A percentile compares a stretch with the other conserved stretches of the same genome.
phyloP scores from a whole-genome alignment of 1,284 basidiomycete species.

The Sanghuangporus weigelae region DNA sequence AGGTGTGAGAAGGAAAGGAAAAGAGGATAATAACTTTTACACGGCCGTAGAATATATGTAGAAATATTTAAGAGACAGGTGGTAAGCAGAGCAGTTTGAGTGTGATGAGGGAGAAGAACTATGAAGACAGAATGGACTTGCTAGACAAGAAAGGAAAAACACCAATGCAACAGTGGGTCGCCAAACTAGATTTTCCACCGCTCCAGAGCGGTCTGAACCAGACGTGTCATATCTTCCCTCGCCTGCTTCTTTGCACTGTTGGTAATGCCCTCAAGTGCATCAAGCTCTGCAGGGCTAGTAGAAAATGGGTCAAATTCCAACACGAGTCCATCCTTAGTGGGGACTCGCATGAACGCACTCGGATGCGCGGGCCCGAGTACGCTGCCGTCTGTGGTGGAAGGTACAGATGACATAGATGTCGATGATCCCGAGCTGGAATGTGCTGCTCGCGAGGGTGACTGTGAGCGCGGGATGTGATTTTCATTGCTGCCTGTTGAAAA shows the following conservation, averaged over 20 bases:
- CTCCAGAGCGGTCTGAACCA: slow-evolving; percentile 64
- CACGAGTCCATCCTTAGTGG: slow-evolving; percentile 67
- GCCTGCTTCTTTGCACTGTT: slow-evolving; percentile 77
- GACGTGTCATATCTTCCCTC: slow-evolving; percentile 61
- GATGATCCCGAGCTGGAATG: slow-evolving; percentile 38
- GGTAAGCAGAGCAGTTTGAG: neutral
- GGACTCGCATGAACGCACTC: slow-evolving; percentile 57
- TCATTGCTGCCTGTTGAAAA: slow-evolving; percentile 10
- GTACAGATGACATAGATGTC: slow-evolving; percentile 17
- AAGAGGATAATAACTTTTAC: neutral
- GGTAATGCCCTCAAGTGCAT: slow-evolving; percentile 68
- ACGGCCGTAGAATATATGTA: slow-evolving; percentile 9
- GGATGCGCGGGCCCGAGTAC: slow-evolving; percentile 20
- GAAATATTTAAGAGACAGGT: neutral
- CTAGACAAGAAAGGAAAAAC: neutral
- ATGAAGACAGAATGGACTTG: neutral
- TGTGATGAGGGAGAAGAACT: neutral
- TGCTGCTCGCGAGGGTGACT: slow-evolving; percentile 28
- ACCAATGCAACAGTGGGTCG: neutral
- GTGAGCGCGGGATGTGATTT: slow-evolving; percentile 23
- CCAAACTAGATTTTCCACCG: slow-evolving; percentile 59
- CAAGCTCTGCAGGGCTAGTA: slow-evolving; percentile 62
- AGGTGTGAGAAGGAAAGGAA: neutral
- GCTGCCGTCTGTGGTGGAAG: slow-evolving; percentile 19
- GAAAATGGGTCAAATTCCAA: slow-evolving; percentile 75